A percentile compares a stretch with the other conserved stretches of the same genome.
phyloP scores from a whole-genome alignment of 208 protist species.

The Sergeia podlipaevii region DNA sequence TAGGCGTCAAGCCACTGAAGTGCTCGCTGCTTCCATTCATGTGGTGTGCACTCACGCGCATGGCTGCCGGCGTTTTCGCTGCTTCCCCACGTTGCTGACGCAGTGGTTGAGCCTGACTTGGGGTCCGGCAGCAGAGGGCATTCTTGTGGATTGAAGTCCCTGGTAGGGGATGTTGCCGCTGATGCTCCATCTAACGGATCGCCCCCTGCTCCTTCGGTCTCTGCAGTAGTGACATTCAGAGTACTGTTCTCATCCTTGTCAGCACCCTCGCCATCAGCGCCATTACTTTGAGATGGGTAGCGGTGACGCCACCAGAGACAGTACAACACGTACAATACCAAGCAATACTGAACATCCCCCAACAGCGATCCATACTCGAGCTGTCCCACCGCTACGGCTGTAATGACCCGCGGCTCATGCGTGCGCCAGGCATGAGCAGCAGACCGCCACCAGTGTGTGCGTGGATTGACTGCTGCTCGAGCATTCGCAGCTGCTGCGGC shows the following conservation, averaged over 20 bases:
- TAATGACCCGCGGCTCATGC: constrained; percentile 45
- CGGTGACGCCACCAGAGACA: constrained; percentile 81
- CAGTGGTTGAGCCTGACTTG: neutral
- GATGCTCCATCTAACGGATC: neutral
- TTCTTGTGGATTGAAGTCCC: neutral
- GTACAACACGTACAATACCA: constrained; percentile 70
- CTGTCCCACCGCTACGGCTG: constrained; percentile 43
- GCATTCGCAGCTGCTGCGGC: neutral
- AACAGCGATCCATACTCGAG: constrained; percentile 76
- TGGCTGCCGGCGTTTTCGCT: neutral
- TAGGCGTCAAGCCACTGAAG: constrained; percentile 85
- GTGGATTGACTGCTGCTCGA: constrained; percentile 28
- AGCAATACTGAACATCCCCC: constrained; percentile 80
- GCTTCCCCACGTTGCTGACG: neutral
- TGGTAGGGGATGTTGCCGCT: neutral
- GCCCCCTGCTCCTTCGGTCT: neutral
- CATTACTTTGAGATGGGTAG: neutral
- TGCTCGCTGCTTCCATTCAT: constrained; percentile 69
- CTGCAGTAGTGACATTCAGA: neutral
- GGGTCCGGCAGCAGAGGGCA: neutral
- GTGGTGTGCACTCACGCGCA: constrained; percentile 17
- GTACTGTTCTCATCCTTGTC: neutral
- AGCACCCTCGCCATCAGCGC: neutral
- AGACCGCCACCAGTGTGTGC: constrained; percentile 64
- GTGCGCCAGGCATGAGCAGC: constrained; percentile 60